Evolutionary conservation across 176 grass and related monocot species (phyloP), one percentile per base, ranked within the genome.

Genomic region (Oryza coarctata): DNA sequence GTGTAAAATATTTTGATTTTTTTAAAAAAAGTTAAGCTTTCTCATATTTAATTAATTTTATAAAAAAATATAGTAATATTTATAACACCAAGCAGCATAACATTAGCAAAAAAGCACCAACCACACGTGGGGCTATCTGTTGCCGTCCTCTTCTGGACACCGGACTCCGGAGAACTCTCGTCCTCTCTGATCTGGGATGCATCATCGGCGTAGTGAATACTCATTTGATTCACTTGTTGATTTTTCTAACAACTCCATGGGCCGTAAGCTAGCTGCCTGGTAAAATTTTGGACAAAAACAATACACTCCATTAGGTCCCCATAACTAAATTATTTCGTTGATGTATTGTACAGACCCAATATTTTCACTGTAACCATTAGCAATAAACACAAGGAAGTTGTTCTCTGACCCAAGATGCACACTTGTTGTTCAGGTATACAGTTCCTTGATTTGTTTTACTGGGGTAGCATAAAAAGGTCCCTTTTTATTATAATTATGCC

Each of bases 181-280:
- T n/a, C n/a, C n/a, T n/a, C n/a, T n/a, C n/a, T n/a, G n/a, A n/a
- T 99, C 96, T 61, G 83, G 89, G 65, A 99, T 99, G 96, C 96
- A 99, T 62, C 96, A 99, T 77, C 90, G 87, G 25, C 90, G 96
- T 12, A 77, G 89, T 73, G 96, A 91, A 26, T 99, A 99, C 44
- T 93, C 96, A 26, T 99, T 99, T 82, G 96, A 93, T 88, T 99
- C 93, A 74, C 84, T 99, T 49, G 96, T 99, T 67, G 96, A 99
- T 80, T 99, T 99, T 76, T 89, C 96, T 70, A 79, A 94, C 55
- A 91, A 99, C 47, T 87, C 93, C 5, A 94, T 95, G 74, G 96
- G 96, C 89, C 96, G 96, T 99, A 86, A 88, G 96, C 87, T 84
- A 75, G 15, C 68, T 74, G 25, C 67, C 68, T 78, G 17, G 1